These are phyloP conservation scores for Amanita fuliginea DNA, from an alignment of 768 basidiomycete genomes.

Conservation along the genomic window DNA sequence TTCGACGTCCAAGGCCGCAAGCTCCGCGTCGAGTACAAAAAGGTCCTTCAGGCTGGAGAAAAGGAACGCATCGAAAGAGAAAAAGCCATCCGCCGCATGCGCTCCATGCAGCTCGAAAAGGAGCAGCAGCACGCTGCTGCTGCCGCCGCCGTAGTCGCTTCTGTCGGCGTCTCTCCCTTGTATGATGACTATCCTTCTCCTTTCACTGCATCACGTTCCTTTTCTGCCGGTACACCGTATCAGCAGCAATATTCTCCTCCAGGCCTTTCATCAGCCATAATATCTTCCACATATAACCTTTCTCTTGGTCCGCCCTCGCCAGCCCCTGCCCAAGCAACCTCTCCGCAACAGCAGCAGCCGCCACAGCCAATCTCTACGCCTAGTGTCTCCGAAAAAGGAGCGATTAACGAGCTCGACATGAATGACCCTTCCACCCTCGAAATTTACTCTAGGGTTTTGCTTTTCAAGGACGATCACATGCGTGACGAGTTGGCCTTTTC, in stretches of 20 bases:
- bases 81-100: slow-evolving; percentile 97
- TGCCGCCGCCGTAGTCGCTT: background rate
- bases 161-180: slow-evolving; percentile 26
- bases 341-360: slow-evolving; percentile 1
- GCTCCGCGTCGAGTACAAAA: slow-evolving; percentile 98
- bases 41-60: slow-evolving; percentile 97
- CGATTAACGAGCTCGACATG: slow-evolving; percentile 73
- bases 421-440: slow-evolving; percentile 95
- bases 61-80: slow-evolving; percentile 98
- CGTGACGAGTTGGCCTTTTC: slow-evolving; percentile 96
- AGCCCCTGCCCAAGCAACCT: slow-evolving; percentile 27
- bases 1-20: slow-evolving; percentile 96
- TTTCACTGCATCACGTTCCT: slow-evolving; percentile 66
- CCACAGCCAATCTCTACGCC: slow-evolving; percentile 49
- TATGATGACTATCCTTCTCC: slow-evolving; percentile 67
- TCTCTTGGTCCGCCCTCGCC: slow-evolving; percentile 40
- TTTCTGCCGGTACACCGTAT: slow-evolving; percentile 50
- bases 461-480: slow-evolving; percentile 98
- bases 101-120: slow-evolving; percentile 91
- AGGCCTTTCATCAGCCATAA: slow-evolving; percentile 31
- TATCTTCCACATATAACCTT: slow-evolving; percentile 33
- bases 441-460: slow-evolving; percentile 90
- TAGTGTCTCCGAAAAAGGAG: slow-evolving; percentile 53
- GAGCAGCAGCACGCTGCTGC: slow-evolving; percentile 47
- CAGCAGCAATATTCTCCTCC: slow-evolving; percentile 58